Base-by-base conservation (phyloP, 2,329 filamentous ascomycete genomes). In the Phialophora chinensis region DNA sequence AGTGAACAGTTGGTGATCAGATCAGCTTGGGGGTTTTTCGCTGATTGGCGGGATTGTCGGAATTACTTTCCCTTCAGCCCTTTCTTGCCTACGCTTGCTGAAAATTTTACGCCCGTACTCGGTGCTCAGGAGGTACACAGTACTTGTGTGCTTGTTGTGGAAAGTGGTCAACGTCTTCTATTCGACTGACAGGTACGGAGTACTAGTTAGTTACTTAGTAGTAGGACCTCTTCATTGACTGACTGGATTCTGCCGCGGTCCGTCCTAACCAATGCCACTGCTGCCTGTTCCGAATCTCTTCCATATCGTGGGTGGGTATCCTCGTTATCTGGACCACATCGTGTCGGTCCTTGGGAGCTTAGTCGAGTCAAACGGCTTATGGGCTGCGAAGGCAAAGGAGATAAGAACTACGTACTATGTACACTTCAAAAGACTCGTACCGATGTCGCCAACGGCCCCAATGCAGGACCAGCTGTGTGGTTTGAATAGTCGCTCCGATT, bases 11-110 rank as follows among this genome's bases (percentile, higher is more conserved):
- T 52, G 23, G 49, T 52, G 78, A 14, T 77, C 80, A 4, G 84
- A 86, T 75, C 77, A 83, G n/a, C 86, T 80, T 72, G 84, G 84
- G 27, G 12, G 76, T 84, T 14, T 17, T 10, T 42, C 10, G 14
- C 12, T 42, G 38, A 17, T 42, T 42, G 38, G 38, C 38, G 12
- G 38, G 14, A 17, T 17, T 44, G 17, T 44, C 38, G 38, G 17
- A 44, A 44, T 7, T 44, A 14, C 38, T 7, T 44, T 17, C 12
- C 35, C 35, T 44, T n/a, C 6, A 44, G 38, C 17, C 17, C 17
- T 42, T 42, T 4, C 35, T 17, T 2, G 17, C 38, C 14, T 2
- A 2, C 38, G 38, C 38, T 7, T 7, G 6, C 38, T 5, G 38
- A n/a, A 7, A 7, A 42, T 42, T 42, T 42, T 42, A 12, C 35